Conservation (phyloP, 2,329 filamentous ascomycete species). For the Alternaria consortialis region DNA sequence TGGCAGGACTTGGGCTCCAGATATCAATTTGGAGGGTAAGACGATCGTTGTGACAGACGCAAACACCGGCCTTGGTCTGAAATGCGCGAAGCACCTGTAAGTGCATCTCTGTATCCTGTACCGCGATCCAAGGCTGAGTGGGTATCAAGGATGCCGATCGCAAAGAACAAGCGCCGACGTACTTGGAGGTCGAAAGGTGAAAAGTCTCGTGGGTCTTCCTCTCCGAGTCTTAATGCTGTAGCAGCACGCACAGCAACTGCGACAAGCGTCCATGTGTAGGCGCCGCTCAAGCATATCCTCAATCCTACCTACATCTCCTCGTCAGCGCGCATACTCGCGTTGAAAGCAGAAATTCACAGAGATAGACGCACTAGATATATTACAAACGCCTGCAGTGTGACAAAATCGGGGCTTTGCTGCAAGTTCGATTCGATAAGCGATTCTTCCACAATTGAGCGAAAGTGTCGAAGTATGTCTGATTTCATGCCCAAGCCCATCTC, state of each 20-base stretch:
- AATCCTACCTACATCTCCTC: neutral
- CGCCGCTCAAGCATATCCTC: neutral
- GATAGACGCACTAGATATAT: neutral
- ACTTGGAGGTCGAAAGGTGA: neutral
- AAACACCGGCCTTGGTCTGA: constrained; percentile 18
- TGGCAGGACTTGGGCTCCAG: constrained; percentile 11
- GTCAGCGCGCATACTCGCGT: neutral
- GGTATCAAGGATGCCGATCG: neutral
- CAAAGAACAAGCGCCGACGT: neutral
- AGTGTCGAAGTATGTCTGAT: neutral
- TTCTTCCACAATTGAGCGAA: neutral
- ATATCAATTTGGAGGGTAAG: constrained; percentile 3
- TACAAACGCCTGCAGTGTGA: neutral
- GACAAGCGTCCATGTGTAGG: neutral
- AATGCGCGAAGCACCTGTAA: constrained; percentile 20
- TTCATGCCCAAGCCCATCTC: neutral
- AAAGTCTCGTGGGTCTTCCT: neutral
- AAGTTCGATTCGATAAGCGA: neutral
- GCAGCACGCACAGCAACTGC: neutral
- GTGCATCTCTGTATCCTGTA: neutral
- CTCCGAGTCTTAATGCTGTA: neutral
- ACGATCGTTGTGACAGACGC: constrained; percentile 20
- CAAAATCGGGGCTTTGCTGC: neutral
- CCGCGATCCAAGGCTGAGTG: neutral
- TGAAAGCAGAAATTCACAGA: neutral